Conservation (phyloP, 2,329 filamentous ascomycete species). For the Colletotrichum endophyticum region DNA sequence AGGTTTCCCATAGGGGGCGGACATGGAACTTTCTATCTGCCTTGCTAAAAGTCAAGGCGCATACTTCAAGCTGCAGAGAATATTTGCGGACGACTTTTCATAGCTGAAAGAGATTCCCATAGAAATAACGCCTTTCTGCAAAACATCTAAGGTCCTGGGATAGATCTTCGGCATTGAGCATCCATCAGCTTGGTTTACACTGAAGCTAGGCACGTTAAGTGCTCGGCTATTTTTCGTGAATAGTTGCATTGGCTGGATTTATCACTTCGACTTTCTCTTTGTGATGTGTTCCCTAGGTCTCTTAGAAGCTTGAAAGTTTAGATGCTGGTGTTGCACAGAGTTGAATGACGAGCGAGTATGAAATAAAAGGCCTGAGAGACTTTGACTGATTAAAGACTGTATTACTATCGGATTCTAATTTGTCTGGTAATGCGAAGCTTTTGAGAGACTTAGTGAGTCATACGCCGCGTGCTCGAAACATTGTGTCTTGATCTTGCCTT, state of each 20-base stretch:
- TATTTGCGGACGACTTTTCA: neutral
- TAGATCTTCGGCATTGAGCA: neutral
- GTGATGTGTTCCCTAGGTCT: neutral
- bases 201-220: neutral
- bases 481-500: neutral
- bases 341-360: neutral
- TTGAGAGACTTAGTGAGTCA: neutral
- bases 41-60: neutral
- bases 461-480: neutral
- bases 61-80: rapidly evolving
- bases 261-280: neutral
- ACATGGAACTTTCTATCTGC: neutral
- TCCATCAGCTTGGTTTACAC: neutral
- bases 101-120: neutral
- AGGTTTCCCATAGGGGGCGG: neutral
- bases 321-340: neutral
- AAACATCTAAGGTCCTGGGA: neutral
- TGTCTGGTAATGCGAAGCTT: neutral
- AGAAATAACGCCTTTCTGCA: neutral
- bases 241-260: rapidly evolving
- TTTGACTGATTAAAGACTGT: neutral
- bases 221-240: neutral
- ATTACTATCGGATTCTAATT: neutral
- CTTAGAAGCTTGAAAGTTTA: neutral
- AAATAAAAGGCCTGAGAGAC: neutral